Conservation (phyloP, 768 basidiomycete genomes). For the Trametes villosa region DNA sequence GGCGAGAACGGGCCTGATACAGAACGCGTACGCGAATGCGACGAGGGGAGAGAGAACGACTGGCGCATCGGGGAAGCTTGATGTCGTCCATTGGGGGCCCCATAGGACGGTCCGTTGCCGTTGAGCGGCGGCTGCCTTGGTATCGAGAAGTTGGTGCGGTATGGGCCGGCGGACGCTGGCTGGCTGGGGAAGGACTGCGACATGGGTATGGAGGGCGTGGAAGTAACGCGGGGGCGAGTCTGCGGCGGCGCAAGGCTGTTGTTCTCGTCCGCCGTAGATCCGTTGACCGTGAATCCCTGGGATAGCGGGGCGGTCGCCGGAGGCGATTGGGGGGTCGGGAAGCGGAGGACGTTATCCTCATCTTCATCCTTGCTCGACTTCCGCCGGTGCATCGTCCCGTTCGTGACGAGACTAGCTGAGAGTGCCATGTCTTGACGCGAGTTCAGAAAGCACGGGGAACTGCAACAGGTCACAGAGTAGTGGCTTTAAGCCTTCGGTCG, state of each 20-base stretch:
- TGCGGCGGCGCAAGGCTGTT: neutral
- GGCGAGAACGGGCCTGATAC: constrained; percentile 57
- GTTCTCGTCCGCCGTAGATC: constrained; percentile 11
- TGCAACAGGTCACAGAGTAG: neutral
- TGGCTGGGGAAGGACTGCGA: constrained; percentile 29
- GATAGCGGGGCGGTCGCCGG: constrained; percentile 18
- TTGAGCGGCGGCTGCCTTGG: constrained; percentile 22
- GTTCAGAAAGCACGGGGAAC: neutral
- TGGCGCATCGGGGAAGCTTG: constrained; percentile 35
- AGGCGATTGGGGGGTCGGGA: constrained; percentile 22
- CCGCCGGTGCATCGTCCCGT: constrained; percentile 38
- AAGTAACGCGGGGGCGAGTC: constrained; percentile 28
- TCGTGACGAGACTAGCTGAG: neutral
- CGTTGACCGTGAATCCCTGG: constrained; percentile 19
- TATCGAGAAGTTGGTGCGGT: constrained; percentile 33
- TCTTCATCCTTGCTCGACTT: constrained; percentile 45
- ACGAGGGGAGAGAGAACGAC: constrained; percentile 34
- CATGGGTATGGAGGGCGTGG: constrained; percentile 29
- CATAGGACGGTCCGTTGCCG: constrained; percentile 11
- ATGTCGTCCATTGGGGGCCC: constrained; percentile 18
- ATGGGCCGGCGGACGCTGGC: constrained; percentile 36
- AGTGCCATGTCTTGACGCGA: constrained; percentile 14
- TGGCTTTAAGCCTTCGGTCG: too few species aligned
- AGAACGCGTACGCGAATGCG: constrained; percentile 52
- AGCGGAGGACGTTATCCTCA: constrained; percentile 27